Conservation (phyloP, 257 asterid genomes). For the Avicennia marina region DNA sequence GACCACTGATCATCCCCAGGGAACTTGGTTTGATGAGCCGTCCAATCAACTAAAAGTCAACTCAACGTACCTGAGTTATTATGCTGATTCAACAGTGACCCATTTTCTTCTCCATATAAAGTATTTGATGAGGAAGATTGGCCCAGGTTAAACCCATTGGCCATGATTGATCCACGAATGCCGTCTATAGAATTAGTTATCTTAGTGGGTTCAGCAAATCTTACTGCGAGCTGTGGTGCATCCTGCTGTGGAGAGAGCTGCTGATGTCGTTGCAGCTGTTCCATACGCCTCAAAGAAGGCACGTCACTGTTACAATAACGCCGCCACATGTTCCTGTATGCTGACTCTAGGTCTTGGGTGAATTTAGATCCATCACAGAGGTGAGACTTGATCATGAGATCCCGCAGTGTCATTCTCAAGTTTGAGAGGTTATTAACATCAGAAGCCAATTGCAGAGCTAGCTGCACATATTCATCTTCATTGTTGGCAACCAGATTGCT, state of each 20-base stretch:
- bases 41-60: conserved; percentile 6
- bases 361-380: conserved; percentile 81
- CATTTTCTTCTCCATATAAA: conserved; percentile 43
- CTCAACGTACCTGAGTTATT: conserved; percentile 10
- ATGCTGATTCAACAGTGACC: conserved; percentile 26
- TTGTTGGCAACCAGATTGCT: conserved; percentile 62
- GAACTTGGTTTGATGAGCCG: not conserved
- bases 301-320: conserved; percentile 78
- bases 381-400: conserved; percentile 83
- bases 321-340: conserved; percentile 75
- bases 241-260: conserved; percentile 22
- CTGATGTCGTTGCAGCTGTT: conserved; percentile 33
- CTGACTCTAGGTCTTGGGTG: conserved; percentile 54
- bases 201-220: conserved; percentile 26
- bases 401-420: conserved; percentile 68
- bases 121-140: conserved; percentile 28
- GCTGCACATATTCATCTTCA: conserved; percentile 82
- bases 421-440: conserved; percentile 68
- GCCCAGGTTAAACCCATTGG: conserved; percentile 45
- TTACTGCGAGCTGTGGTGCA: conserved; percentile 24
- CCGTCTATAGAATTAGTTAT: conserved; percentile 20
- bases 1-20: conserved; percentile 5
- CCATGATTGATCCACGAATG: conserved; percentile 28
- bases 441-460: conserved; percentile 66
- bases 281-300: conserved; percentile 70